Base-by-base conservation (phyloP, 176 grass and related monocot species). In the Tuctoria greenei region DNA sequence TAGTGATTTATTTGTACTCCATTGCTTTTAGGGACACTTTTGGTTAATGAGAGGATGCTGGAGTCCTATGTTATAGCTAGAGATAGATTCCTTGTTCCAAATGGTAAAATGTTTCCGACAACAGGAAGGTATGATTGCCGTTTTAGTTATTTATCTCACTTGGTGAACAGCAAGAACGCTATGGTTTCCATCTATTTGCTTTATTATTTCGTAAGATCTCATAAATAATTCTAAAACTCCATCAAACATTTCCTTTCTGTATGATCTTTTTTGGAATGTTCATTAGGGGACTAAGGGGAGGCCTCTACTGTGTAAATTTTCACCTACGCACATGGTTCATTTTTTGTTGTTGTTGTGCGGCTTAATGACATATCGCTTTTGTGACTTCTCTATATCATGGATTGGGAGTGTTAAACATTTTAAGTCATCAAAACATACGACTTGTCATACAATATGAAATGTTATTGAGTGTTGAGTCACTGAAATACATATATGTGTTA, bases 81-180 rank as follows among this genome's bases (percentile, higher is more conserved):
- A 67, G 96, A 99, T 75, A 88, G 92, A 83, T 95, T 99, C 87
- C 96, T 99, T 79, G 54, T 44, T 51, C 85, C 96, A 24, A 73
- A 72, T 88, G 96, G 96, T 73, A 95, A 92, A 88, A 92, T 99
- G 92, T 99, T 99, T 95, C 96, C 96, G 78, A 92, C 96, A 82
- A 72, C 91, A 12, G 96, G 96, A 88, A 92, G 92, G 96, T 99
- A 86, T 37, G 56, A 42, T 72, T 80, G 21, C 23, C 54, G 35
- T 67, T 18, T n/a, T 15, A 69, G 39, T 75, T 35, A 75, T 59
- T 69, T 17, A 6, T 49, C 35, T 16, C 12, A 40, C 16, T 61
- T 61, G 37, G 25, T 70, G 60, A 60, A 42, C 3, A 3, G 54
- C 10, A 59, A 45, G 27, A 7, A 11, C 26, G 6, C 23, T 60